phyloP scores from a whole-genome alignment of 345 rosid species.

The Boechera retrofracta region DNA sequence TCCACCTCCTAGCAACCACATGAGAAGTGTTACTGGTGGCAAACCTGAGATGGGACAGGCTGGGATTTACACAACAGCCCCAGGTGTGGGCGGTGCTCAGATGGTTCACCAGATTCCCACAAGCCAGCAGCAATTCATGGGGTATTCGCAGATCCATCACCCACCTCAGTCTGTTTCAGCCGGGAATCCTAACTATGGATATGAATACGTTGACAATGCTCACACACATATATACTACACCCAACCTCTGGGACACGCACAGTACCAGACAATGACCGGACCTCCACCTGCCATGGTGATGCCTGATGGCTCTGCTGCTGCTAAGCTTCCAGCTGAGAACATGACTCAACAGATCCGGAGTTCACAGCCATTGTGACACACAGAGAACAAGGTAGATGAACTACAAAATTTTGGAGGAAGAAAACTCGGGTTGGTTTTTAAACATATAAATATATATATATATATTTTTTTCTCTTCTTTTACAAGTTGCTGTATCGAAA shows the following conservation, averaged over 20 bases:
- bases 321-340: slow-evolving; percentile 59
- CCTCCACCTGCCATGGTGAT: slow-evolving; percentile 50
- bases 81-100: slow-evolving; percentile 60
- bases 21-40: slow-evolving; percentile 59
- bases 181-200: slow-evolving; percentile 59
- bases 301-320: slow-evolving; percentile 57
- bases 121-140: slow-evolving; percentile 77
- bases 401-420: slow-evolving; percentile 75
- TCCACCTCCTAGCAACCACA: slow-evolving; percentile 57
- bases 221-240: slow-evolving; percentile 78
- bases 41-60: slow-evolving; percentile 73
- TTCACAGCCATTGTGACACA: slow-evolving; percentile 62
- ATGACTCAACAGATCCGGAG: slow-evolving; percentile 67
- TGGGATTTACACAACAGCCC: slow-evolving; percentile 62
- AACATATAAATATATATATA: slow-evolving; percentile 28
- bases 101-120: slow-evolving; percentile 70
- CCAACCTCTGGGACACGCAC: slow-evolving; percentile 78
- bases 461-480: neutral
- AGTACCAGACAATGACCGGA: slow-evolving; percentile 83
- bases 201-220: slow-evolving; percentile 68
- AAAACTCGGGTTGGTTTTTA: slow-evolving; percentile 33
- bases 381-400: slow-evolving; percentile 39
- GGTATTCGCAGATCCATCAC: slow-evolving; percentile 81
- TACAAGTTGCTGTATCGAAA: slow-evolving; percentile 35
- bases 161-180: slow-evolving; percentile 79